phyloP scores from a whole-genome alignment of 2,329 filamentous ascomycete species.

The Endocalyx cinctus region DNA sequence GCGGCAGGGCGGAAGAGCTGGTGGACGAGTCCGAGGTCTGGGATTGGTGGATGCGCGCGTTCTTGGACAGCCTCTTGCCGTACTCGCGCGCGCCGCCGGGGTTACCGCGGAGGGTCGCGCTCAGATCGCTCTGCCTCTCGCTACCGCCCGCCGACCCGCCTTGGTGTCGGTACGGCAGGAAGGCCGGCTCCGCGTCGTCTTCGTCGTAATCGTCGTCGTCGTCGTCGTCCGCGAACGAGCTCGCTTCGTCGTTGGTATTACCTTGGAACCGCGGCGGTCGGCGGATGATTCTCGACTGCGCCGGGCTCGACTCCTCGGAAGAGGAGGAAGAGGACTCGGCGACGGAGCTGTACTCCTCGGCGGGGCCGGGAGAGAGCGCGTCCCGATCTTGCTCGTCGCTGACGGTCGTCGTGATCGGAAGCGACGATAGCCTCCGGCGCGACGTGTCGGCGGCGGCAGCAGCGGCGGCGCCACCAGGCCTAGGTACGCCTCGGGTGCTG shows the following conservation, averaged over 20 bases:
- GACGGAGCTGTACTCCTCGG: slow-evolving; percentile 33
- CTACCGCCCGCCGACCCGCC: slow-evolving; percentile 16
- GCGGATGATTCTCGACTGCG: slow-evolving; percentile 56
- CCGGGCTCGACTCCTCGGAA: slow-evolving; percentile 42
- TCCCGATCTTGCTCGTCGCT: slow-evolving; percentile 32
- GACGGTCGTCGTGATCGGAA: slow-evolving; percentile 33
- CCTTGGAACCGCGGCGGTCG: slow-evolving; percentile 50
- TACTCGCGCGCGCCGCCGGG: slow-evolving; percentile 30
- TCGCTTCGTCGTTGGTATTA: slow-evolving; percentile 30
- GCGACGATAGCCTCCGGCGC: slow-evolving; percentile 40
- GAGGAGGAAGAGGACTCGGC: too few relatives aligned
- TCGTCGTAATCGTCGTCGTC: slow-evolving; percentile 45
- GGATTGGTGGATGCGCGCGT: slow-evolving; percentile 34
- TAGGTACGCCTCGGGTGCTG: too few relatives aligned
- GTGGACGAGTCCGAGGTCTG: slow-evolving; percentile 61
- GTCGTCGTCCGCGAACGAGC: slow-evolving; percentile 44
- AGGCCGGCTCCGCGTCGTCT: slow-evolving; percentile 55
- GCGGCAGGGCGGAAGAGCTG: slow-evolving; percentile 45
- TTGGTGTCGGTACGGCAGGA: slow-evolving; percentile 41
- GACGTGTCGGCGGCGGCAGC: slow-evolving; percentile 25
- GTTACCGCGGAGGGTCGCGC: slow-evolving; percentile 49
- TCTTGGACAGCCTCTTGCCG: slow-evolving; percentile 28
- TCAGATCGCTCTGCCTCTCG: slow-evolving; percentile 41
- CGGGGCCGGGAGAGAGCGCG: slow-evolving; percentile 37
- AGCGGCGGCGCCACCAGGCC: slow-evolving; percentile 25